Evolutionary conservation across 2,329 filamentous ascomycete species (phyloP), one percentile per base, ranked within the genome.

Genomic region (Ploettnerulaceae sp.): DNA sequence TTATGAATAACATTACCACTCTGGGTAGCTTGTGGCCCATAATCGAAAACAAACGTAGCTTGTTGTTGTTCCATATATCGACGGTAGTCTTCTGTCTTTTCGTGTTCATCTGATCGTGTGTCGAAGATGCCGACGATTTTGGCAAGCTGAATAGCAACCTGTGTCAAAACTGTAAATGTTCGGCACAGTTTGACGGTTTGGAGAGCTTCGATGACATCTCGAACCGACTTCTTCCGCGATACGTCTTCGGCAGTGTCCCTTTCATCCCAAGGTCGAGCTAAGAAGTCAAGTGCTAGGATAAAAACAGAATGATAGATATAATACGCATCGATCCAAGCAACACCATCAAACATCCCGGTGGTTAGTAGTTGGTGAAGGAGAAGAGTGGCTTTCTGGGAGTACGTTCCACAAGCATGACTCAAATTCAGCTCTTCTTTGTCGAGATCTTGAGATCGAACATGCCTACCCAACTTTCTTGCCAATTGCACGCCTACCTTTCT

Each of bases 91-190:
- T 54, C 53, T 1, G 45, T 25, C 21, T 48, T 56, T 22, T 53
- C 49, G 6, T 45, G 45, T 25, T 47, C 31, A 12, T 50, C 47
- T 9, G 49, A 45, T 22, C 41, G 32, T 2, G 49, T 46, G 31
- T 63, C 60, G 33, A 63, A 55, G 31, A 63, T 59, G 0, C 57
- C 58, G 3, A 61, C 60, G 22, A 63, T 63, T 44, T 63, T 59
- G 4, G 59, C 58, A 4, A 63, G 53, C 45, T 63, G 60, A 4
- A 59, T 36, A 3, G 55, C 45, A 1, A 63, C 60, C 42, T 60
- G 58, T 1, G 54, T 61, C 9, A 63, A 40, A 24, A 63, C 54
- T 3, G 48, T 56, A 28, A 60, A 61, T 4, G 60, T 60, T 7
- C 56, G 56, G 33, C 57, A 61, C 2, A 63, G 52, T 18, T 57